Evolutionary conservation across 768 basidiomycete genomes (phyloP).

Genomic region (Kwoniella sp.): DNA sequence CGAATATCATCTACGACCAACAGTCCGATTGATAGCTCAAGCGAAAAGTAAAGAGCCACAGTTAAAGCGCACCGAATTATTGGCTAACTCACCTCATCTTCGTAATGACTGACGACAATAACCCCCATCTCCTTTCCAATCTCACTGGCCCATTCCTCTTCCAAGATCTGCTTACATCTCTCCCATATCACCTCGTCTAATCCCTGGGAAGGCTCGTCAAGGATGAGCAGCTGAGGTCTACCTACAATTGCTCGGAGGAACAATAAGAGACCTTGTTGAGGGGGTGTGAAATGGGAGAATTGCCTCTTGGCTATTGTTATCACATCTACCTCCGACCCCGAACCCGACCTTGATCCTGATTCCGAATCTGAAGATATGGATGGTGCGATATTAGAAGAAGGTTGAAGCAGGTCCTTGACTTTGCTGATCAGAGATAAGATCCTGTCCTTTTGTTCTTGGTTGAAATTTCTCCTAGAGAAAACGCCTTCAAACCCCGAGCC

Average conservation of each 20-base stretch:
- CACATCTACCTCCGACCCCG: constrained; percentile 10
- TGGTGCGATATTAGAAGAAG: background rate
- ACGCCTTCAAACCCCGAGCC: constrained; percentile 87
- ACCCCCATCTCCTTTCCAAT: constrained; percentile 64
- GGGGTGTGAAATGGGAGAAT: constrained; percentile 71
- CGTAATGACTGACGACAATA: constrained; percentile 86
- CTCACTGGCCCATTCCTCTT: constrained; percentile 56
- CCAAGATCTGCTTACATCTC: constrained; percentile 67
- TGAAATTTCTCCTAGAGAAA: constrained; percentile 64
- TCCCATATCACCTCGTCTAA: constrained; percentile 80
- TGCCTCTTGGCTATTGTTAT: constrained; percentile 59
- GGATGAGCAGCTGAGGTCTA: constrained; percentile 69
- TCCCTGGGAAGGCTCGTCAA: constrained; percentile 92
- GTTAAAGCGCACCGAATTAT: too few relatives aligned
- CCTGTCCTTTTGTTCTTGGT: constrained; percentile 58
- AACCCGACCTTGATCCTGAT: background rate
- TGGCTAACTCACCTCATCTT: constrained; percentile 67
- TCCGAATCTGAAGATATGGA: too few relatives aligned
- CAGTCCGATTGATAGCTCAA: too few relatives aligned
- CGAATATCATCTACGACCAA: too few relatives aligned
- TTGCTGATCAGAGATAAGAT: constrained; percentile 66
- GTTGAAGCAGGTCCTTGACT: constrained; percentile 58
- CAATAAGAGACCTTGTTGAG: constrained; percentile 77
- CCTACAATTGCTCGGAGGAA: constrained; percentile 83
- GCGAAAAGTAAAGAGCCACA: too few relatives aligned